Conservation (phyloP, 2,329 filamentous ascomycete genomes). For the Talaromyces sp. region DNA sequence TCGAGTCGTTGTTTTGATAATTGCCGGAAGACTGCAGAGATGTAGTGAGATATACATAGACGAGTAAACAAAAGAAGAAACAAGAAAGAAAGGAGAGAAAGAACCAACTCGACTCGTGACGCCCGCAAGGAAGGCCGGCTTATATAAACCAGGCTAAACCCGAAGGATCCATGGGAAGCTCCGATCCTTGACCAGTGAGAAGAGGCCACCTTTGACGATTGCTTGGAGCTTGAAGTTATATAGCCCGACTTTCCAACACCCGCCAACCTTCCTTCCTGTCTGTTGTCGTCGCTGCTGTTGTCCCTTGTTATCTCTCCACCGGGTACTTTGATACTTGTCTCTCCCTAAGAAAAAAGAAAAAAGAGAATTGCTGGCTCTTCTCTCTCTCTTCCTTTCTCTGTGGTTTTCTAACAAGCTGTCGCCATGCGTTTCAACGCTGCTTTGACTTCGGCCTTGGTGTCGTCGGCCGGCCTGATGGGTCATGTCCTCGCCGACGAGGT, state of each 20-base stretch:
- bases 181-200: constrained; percentile 17
- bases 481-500: constrained; percentile 65
- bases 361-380: constrained; percentile 15
- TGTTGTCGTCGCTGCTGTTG: constrained; percentile 10
- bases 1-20: too few relatives aligned
- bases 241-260: constrained; percentile 23
- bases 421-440: constrained; percentile 81
- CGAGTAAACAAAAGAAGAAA: not conserved
- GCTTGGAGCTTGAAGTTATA: constrained; percentile 22
- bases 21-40: too few relatives aligned
- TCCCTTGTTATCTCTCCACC: constrained; percentile 14
- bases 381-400: constrained; percentile 13
- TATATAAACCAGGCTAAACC: not conserved
- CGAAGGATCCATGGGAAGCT: constrained; percentile 1
- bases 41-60: not conserved
- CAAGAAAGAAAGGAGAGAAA: not conserved
- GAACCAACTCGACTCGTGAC: not conserved
- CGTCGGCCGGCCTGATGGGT: constrained; percentile 62
- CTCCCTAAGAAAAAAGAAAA: constrained; percentile 14
- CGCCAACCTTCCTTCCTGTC: constrained; percentile 15
- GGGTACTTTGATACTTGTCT: constrained; percentile 2
- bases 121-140: not conserved
- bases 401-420: constrained; percentile 23
- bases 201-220: constrained; percentile 44
- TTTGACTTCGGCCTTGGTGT: constrained; percentile 64